Conservation (phyloP, 208 protist species). For the Leptomonas pyrrhocoris region DNA sequence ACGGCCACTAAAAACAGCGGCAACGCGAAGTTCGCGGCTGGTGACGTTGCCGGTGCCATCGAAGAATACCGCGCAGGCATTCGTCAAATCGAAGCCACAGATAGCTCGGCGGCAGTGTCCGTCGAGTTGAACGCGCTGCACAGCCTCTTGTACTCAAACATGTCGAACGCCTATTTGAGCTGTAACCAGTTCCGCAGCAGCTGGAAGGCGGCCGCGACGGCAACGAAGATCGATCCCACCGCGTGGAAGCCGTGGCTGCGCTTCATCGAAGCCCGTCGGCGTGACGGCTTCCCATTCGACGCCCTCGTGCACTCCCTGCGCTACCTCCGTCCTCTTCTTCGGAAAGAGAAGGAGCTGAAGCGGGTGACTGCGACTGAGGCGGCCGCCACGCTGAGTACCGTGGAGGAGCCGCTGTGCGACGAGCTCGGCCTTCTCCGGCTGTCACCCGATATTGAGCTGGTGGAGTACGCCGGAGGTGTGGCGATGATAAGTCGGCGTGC, state of each 20-base stretch:
- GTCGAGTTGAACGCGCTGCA: slow-evolving; percentile 24
- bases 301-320: slow-evolving; percentile 69
- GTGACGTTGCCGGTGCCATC: slow-evolving; percentile 42
- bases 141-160: slow-evolving; percentile 69
- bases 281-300: slow-evolving; percentile 72
- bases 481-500: slow-evolving; percentile 65
- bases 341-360: slow-evolving; percentile 23
- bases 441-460: slow-evolving; percentile 65
- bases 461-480: slow-evolving; percentile 75
- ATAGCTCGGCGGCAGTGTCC: not conserved
- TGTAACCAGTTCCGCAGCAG: slow-evolving; percentile 39
- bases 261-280: slow-evolving; percentile 62
- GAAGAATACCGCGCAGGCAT: slow-evolving; percentile 47
- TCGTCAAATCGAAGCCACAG: slow-evolving; percentile 9
- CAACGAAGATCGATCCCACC: slow-evolving; percentile 40
- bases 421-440: slow-evolving; percentile 63
- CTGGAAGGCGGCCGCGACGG: slow-evolving; percentile 43
- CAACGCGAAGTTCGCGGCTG: slow-evolving; percentile 52
- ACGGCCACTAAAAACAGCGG: slow-evolving; percentile 59
- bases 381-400: slow-evolving; percentile 17
- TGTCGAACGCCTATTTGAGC: slow-evolving; percentile 61
- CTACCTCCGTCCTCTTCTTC: slow-evolving; percentile 64
- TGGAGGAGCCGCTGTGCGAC: slow-evolving; percentile 50
- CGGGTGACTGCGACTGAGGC: slow-evolving; percentile 33
- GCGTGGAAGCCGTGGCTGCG: slow-evolving; percentile 72